Percentiles rank a stretch among this genome's conserved stretches.
Conservation (phyloP, 78 protist species). For the Trichosphaerium sp. region DNA sequence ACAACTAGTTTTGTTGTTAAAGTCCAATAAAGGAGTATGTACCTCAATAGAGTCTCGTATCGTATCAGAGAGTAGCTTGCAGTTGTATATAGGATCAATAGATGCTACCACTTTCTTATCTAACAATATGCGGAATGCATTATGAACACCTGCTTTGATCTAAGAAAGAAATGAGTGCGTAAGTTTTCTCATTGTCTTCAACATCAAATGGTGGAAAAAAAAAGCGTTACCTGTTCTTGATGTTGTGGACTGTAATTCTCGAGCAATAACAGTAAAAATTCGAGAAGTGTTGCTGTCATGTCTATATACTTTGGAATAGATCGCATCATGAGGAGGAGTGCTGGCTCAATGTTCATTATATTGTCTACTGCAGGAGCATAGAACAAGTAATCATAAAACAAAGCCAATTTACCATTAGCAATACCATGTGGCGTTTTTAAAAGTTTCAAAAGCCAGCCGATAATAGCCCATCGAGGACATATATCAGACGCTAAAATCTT, state of each 20-base stretch:
- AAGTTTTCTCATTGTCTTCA: too few species aligned
- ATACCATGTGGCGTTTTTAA: slow-evolving; percentile 12
- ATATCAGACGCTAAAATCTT: slow-evolving; percentile 35
- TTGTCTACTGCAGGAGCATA: slow-evolving; percentile 34
- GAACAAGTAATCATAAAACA: slow-evolving; percentile 50
- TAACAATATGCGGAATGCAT: too few species aligned
- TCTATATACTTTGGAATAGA: slow-evolving; percentile 49
- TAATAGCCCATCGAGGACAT: slow-evolving; percentile 62
- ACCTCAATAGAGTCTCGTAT: too few species aligned
- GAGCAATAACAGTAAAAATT: slow-evolving; percentile 17
- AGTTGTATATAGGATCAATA: too few species aligned
- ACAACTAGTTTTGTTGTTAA: too few species aligned
- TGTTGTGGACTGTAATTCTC: slow-evolving; percentile 23
- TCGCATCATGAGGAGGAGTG: slow-evolving; percentile 38
- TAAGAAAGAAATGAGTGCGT: too few species aligned
- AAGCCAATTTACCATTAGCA: slow-evolving; percentile 21
- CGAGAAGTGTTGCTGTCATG: slow-evolving; percentile 41
- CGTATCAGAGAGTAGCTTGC: too few species aligned
- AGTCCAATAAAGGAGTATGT: too few species aligned
- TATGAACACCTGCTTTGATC: too few species aligned
- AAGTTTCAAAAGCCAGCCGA: slow-evolving; percentile 54
- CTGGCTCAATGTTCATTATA: slow-evolving; percentile 65
- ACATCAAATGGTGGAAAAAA: too few species aligned
- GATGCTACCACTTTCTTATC: too few species aligned
- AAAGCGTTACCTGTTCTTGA: too few species aligned